Conservation (phyloP, 208 protist genomes). For the Balamuthia mandrillaris region DNA sequence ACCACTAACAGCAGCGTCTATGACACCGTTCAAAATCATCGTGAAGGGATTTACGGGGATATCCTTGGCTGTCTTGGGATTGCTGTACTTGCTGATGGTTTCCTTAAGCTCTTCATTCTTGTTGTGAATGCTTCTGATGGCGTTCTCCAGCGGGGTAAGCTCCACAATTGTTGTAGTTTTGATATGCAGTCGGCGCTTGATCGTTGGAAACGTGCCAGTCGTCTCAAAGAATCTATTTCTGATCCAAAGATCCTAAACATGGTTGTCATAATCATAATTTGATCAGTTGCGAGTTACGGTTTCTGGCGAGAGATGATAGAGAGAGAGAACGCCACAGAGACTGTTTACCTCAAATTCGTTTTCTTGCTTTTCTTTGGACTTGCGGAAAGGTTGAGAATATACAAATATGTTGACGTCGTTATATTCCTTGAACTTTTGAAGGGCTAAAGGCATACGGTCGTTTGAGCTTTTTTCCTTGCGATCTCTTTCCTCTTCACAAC, state of each 20-base stretch:
- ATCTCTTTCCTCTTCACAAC: constrained; percentile 21
- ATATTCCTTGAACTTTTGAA: constrained; percentile 21
- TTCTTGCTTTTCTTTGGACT: constrained; percentile 35
- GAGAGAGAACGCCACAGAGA: no score
- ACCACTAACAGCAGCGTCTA: constrained; percentile 64
- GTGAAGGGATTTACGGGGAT: constrained; percentile 44
- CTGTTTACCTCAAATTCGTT: constrained; percentile 39
- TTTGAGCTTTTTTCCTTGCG: constrained; percentile 25
- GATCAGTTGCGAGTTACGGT: background rate
- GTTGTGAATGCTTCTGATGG: constrained; percentile 43
- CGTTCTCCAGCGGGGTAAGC: constrained; percentile 56
- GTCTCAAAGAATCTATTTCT: constrained; percentile 49
- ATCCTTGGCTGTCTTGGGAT: background rate
- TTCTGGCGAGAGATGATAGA: background rate
- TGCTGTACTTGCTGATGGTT: constrained; percentile 23
- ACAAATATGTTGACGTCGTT: constrained; percentile 55
- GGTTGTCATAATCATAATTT: background rate
- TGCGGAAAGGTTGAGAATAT: constrained; percentile 59
- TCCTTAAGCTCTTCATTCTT: constrained; percentile 60
- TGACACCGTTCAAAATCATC: constrained; percentile 53
- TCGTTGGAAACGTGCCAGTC: constrained; percentile 50
- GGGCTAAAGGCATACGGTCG: constrained; percentile 13
- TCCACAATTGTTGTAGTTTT: constrained; percentile 13
- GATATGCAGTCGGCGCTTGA: constrained; percentile 48
- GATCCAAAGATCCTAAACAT: constrained; percentile 51